These are phyloP conservation scores for Salix brachista DNA, from an alignment of 345 rosid species.

Conservation along the genomic window DNA sequence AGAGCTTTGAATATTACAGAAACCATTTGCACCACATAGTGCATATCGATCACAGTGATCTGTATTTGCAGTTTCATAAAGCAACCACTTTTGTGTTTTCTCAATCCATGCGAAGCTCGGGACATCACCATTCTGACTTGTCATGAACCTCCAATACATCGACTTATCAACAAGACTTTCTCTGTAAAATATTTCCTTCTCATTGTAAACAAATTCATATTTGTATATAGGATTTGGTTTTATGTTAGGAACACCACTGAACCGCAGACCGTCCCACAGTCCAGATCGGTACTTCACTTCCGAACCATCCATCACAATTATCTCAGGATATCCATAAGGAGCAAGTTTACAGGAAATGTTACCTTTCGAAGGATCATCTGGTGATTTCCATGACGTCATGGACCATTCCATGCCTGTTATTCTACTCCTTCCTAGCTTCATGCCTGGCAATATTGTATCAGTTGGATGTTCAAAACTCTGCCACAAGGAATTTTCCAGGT, in stretches of 20 bases:
- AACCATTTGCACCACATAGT: neutral
- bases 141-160: too few species aligned
- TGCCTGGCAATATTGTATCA: too few species aligned
- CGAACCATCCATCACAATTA: slow-evolving; percentile 10
- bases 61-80: too few species aligned
- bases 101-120: too few species aligned
- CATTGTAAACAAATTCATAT: neutral
- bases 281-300: slow-evolving; percentile 19
- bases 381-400: slow-evolving; percentile 40
- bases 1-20: neutral
- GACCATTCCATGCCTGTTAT: neutral
- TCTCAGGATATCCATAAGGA: slow-evolving; percentile 27
- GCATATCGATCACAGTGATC: too few species aligned
- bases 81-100: too few species aligned
- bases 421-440: neutral
- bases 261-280: slow-evolving; percentile 33
- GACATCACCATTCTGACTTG: too few species aligned
- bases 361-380: slow-evolving; percentile 34
- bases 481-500: too few species aligned
- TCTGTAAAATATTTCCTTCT: too few species aligned
- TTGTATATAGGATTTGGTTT: neutral
- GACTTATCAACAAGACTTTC: too few species aligned
- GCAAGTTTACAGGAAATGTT: slow-evolving; percentile 12
- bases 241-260: slow-evolving; percentile 8
- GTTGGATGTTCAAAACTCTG: too few species aligned